A percentile compares a stretch with the other conserved stretches of the same genome.
Conservation (phyloP, 148 eudicot genomes). For the Agrostemma githago region DNA sequence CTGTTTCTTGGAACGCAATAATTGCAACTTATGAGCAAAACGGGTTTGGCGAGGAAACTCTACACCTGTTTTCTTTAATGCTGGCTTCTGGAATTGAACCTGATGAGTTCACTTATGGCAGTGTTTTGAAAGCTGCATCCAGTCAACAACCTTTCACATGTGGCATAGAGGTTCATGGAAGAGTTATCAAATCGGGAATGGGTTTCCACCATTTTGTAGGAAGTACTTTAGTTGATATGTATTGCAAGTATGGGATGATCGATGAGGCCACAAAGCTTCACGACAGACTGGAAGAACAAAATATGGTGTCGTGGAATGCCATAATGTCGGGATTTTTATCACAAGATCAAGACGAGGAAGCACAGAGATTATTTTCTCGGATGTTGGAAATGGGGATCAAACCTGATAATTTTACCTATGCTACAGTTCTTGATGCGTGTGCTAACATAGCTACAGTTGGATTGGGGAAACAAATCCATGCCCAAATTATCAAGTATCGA, state of each 20-base stretch:
- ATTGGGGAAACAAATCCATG: constrained; percentile 89
- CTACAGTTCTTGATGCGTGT: constrained; percentile 89
- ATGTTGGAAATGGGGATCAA: constrained; percentile 62
- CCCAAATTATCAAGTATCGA: constrained; percentile 73
- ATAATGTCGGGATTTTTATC: constrained; percentile 69
- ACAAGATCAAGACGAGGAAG: constrained; percentile 65
- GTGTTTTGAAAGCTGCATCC: constrained; percentile 80
- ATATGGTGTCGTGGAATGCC: constrained; percentile 84
- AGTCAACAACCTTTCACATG: constrained; percentile 34
- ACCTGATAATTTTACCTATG: constrained; percentile 85
- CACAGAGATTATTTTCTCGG: constrained; percentile 56
- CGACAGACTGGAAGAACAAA: constrained; percentile 49
- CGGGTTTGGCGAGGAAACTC: constrained; percentile 48
- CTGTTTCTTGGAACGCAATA: constrained; percentile 84
- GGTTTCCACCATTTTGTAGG: constrained; percentile 72
- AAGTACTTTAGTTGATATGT: constrained; percentile 88
- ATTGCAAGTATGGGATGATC: constrained; percentile 70
- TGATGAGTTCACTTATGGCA: constrained; percentile 86
- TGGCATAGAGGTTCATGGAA: constrained; percentile 67
- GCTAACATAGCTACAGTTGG: constrained; percentile 78
- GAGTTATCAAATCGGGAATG: constrained; percentile 72
- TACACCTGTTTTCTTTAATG: constrained; percentile 54
- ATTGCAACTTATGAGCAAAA: constrained; percentile 85
- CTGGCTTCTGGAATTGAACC: constrained; percentile 61
- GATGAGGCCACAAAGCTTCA: constrained; percentile 84